phyloP scores from a whole-genome alignment of 805 yeast genomes.

The Nakazawaea anatomiae region DNA sequence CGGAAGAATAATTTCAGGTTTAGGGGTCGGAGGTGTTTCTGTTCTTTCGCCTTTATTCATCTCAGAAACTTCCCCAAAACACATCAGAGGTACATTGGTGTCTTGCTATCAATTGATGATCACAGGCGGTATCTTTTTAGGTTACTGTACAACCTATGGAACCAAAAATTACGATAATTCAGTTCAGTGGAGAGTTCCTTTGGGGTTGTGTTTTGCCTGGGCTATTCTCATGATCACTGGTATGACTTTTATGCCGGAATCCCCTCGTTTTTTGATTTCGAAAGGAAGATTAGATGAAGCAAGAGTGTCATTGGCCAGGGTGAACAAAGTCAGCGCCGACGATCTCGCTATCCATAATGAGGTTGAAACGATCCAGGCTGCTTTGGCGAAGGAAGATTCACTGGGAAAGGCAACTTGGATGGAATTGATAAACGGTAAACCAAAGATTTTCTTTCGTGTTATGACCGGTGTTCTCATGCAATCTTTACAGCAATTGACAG shows the following conservation, averaged over 20 bases:
- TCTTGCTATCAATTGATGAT: slow-evolving; percentile 55
- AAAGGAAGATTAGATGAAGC: slow-evolving; percentile 51
- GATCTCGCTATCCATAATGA: slow-evolving; percentile 26
- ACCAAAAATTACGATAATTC: slow-evolving; percentile 38
- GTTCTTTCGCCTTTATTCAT: slow-evolving; percentile 41
- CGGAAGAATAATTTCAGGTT: slow-evolving; percentile 43
- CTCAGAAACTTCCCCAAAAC: slow-evolving; percentile 53
- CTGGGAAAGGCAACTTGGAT: slow-evolving; percentile 48
- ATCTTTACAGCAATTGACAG: slow-evolving; percentile 67
- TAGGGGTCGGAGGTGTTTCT: slow-evolving; percentile 37
- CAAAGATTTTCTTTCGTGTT: slow-evolving; percentile 34
- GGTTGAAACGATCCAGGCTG: slow-evolving; percentile 32
- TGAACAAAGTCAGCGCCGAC: slow-evolving; percentile 32
- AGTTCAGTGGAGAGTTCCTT: slow-evolving; percentile 51
- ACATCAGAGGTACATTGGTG: slow-evolving; percentile 53
- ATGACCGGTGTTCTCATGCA: slow-evolving; percentile 49
- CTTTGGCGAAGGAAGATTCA: slow-evolving; percentile 40
- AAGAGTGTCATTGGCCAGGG: slow-evolving; percentile 39
- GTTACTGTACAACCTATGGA: slow-evolving; percentile 49
- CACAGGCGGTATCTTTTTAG: slow-evolving; percentile 53
- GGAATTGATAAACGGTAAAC: slow-evolving; percentile 45
- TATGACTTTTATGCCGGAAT: slow-evolving; percentile 58
- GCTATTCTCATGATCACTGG: slow-evolving; percentile 51
- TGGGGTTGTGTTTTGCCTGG: slow-evolving; percentile 42
- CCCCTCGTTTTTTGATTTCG: slow-evolving; percentile 62